Conservation (phyloP, 176 grass and related monocot species). For the Olyra latifolia region DNA sequence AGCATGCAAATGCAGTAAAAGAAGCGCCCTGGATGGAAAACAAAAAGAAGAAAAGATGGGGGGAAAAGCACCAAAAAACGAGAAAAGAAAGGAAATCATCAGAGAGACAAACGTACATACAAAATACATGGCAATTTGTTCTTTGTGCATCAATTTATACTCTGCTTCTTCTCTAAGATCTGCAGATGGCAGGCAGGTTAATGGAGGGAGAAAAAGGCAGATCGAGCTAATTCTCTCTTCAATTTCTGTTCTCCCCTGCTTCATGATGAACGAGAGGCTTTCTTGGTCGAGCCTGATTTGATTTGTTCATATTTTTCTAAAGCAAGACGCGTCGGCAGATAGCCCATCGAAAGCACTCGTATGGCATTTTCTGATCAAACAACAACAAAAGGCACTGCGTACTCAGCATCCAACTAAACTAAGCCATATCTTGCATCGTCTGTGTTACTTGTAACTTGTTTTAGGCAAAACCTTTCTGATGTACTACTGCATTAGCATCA, state of each 20-base stretch:
- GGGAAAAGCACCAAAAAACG: constrained; percentile 43
- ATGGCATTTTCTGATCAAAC: constrained; percentile 42
- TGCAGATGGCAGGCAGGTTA: neutral
- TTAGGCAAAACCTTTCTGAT: constrained; percentile 13
- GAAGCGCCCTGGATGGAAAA: constrained; percentile 51
- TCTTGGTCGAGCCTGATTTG: constrained; percentile 32
- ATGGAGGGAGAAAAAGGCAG: neutral
- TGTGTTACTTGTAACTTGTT: constrained; percentile 35
- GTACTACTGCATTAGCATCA: neutral
- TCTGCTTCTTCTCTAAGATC: constrained; percentile 27
- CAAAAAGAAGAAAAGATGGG: neutral
- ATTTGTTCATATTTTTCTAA: constrained; percentile 43
- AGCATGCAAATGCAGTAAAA: constrained; percentile 50
- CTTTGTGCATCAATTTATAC: neutral
- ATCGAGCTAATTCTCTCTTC: neutral
- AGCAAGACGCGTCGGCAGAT: constrained; percentile 24
- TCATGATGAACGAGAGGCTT: constrained; percentile 37
- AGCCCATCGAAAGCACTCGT: constrained; percentile 47
- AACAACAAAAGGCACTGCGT: neutral
- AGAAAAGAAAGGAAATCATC: neutral
- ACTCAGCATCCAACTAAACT: constrained; percentile 15
- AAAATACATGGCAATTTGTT: neutral
- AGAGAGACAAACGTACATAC: neutral
- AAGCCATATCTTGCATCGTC: neutral
- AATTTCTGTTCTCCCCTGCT: constrained; percentile 10